These are phyloP conservation scores for Colletotrichum higginsianum DNA, from an alignment of 2,329 filamentous ascomycete genomes.

Conservation along the genomic window DNA sequence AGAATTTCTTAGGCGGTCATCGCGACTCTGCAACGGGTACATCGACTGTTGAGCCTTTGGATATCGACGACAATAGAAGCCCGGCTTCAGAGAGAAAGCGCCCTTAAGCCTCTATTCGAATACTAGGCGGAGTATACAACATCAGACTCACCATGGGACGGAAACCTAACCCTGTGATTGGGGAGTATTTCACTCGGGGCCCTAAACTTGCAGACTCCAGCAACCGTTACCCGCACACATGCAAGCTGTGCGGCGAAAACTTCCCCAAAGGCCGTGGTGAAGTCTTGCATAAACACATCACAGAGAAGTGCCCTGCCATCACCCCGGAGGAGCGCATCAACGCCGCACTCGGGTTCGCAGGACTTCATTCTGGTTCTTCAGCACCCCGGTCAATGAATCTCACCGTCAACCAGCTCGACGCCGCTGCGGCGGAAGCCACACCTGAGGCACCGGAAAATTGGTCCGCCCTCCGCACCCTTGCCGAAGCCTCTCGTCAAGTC, in stretches of 20 bases:
- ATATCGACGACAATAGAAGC: constrained; percentile 18
- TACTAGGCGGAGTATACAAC: not conserved
- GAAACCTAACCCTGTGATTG: constrained; percentile 86
- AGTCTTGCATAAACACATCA: constrained; percentile 83
- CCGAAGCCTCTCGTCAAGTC: constrained; percentile 88
- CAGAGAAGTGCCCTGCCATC: constrained; percentile 88
- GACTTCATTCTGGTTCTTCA: constrained; percentile 38
- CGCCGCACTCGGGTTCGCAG: constrained; percentile 59
- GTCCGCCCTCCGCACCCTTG: constrained; percentile 87
- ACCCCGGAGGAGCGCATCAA: constrained; percentile 81
- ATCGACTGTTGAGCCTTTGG: constrained; percentile 19
- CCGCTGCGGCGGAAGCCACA: constrained; percentile 35
- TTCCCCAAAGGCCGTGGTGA: constrained; percentile 93
- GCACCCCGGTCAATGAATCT: constrained; percentile 41
- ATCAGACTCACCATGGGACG: constrained; percentile 75
- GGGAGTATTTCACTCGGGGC: constrained; percentile 90
- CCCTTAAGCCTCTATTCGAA: not conserved
- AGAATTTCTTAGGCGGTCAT: constrained; percentile 42
- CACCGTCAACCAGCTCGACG: constrained; percentile 37
- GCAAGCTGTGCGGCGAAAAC: constrained; percentile 88
- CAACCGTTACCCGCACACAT: constrained; percentile 93
- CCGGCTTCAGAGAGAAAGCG: not conserved
- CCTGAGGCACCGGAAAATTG: constrained; percentile 69
- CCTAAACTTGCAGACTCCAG: constrained; percentile 89
- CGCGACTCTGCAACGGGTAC: constrained; percentile 27